Evolutionary conservation across 192 early-diverging fungal genomes (phyloP), one percentile per base, ranked within the genome.

Genomic region (Linnemannia elongata): DNA sequence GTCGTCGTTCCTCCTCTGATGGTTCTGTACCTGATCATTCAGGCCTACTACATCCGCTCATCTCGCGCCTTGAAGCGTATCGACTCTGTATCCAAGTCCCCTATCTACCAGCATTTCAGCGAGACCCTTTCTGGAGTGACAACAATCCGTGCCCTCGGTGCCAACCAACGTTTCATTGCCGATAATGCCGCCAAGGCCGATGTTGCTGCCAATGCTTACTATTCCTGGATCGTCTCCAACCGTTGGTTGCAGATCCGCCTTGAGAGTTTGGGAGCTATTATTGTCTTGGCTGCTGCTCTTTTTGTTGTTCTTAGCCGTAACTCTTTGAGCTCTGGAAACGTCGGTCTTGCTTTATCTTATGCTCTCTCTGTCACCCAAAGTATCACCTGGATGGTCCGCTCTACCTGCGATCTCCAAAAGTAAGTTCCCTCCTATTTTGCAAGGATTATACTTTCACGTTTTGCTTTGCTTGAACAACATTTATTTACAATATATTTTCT

Each of bases 51-150:
- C 89, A 89, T 97, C 63, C 78, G 91, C 24, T 93, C 94, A 10
- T 94, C 93, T 6, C 94, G 97, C 68, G 95, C 95, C 74, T 88
- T 99, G 54, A 97, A 97, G 83, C 93, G 97, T 42, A 86, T 98
- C 33, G 96, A 97, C 69, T 96, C 95, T 7, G 91, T 95, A 22
- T 92, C 96, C 8, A 93, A 95, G 66, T 94, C 93, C 10, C 97
- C 97, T 0, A 92, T 98, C 24, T 97, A 95, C 81, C 93, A 96
- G 17, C 92, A 90, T 72, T 94, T 94, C 76, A 93, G 93, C 72
- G 93, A 95, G 79, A 93, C 94, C 4, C 85, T 95, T 7, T 52
- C 88, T 36, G 95, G 95, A 22, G 90, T 92, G 0, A 82, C 88
- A 20, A 96, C 94, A 7, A 93, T 96, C 60, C 92, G 95, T 54